Percentiles rank a stretch among this genome's conserved stretches.
These are phyloP conservation scores for Penicillium desertorum DNA, from an alignment of 495 filamentous ascomycete genomes.

Conservation along the genomic window DNA sequence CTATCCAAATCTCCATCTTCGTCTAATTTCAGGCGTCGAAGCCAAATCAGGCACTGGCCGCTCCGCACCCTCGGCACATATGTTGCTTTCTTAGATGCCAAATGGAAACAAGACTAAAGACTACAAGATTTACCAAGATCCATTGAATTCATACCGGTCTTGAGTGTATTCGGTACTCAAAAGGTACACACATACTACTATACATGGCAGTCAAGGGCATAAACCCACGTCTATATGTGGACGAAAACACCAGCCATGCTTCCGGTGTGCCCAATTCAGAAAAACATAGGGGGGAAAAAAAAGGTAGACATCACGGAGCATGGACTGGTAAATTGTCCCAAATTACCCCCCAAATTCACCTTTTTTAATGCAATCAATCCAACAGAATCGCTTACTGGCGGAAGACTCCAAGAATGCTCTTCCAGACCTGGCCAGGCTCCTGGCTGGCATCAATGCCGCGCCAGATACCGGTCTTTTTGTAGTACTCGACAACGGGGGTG, in stretches of 20 bases:
- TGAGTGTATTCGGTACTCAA: constrained; percentile 25
- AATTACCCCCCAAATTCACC: constrained; percentile 9
- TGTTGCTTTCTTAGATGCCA: neutral
- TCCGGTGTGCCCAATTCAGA: constrained; percentile 15
- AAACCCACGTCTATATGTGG: constrained; percentile 30
- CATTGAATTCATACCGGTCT: constrained; percentile 12
- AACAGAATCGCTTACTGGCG: constrained; percentile 44
- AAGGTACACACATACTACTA: constrained; percentile 31
- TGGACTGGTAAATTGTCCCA: constrained; percentile 12
- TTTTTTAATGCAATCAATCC: constrained; percentile 11
- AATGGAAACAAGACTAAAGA: neutral
- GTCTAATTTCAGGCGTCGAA: too few species aligned
- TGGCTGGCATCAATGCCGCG: constrained; percentile 94
- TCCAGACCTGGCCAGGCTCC: constrained; percentile 94
- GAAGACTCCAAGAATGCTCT: constrained; percentile 83
- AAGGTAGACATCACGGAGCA: constrained; percentile 15
- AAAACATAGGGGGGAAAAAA: constrained; percentile 25
- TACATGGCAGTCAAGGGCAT: constrained; percentile 28
- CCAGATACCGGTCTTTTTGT: constrained; percentile 97
- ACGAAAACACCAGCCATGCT: constrained; percentile 20
- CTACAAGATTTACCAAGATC: neutral
- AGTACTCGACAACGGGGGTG: constrained; percentile 86
- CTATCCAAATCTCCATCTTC: too few species aligned
- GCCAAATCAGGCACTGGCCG: too few species aligned
- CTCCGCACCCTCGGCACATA: too few species aligned